These are phyloP conservation scores for Hypoxylon sp. DNA, from an alignment of 2,329 filamentous ascomycete species.

Conservation along the genomic window DNA sequence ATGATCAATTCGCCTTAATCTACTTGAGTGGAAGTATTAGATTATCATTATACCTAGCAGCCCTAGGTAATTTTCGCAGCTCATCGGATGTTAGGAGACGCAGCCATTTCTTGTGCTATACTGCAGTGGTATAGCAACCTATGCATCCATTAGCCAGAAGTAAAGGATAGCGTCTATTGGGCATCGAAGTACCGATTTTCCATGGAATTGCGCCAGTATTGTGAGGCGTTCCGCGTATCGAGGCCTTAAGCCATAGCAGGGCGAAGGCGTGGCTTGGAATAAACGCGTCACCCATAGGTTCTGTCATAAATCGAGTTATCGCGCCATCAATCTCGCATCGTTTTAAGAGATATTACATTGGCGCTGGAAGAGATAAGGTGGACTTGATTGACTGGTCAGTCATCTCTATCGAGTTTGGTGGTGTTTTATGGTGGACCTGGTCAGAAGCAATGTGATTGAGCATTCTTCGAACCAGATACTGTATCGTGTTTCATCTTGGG, in stretches of 20 bases:
- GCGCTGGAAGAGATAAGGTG: constrained; percentile 9
- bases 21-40: background rate
- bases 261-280: constrained; percentile 2
- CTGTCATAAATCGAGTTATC: constrained; percentile 1
- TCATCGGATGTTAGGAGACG: background rate
- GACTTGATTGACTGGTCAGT: background rate
- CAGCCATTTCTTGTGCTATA: background rate
- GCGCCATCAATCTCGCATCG: background rate
- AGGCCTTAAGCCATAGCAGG: background rate
- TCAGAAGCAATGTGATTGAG: constrained; percentile 5
- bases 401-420: constrained; percentile 7
- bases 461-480: constrained; percentile 9
- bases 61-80: no score
- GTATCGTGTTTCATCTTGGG: constrained; percentile 25
- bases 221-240: constrained; percentile 23
- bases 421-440: constrained; percentile 2
- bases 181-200: background rate
- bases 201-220: constrained; percentile 7
- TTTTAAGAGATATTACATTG: constrained; percentile 1
- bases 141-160: background rate
- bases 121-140: background rate
- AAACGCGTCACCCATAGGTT: background rate
- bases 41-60: background rate
- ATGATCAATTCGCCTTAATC: background rate
- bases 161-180: background rate